Evolutionary conservation across 805 yeast species (phyloP), one percentile per base, ranked within the genome.

Genomic region (Zygoascus bituminiphila): DNA sequence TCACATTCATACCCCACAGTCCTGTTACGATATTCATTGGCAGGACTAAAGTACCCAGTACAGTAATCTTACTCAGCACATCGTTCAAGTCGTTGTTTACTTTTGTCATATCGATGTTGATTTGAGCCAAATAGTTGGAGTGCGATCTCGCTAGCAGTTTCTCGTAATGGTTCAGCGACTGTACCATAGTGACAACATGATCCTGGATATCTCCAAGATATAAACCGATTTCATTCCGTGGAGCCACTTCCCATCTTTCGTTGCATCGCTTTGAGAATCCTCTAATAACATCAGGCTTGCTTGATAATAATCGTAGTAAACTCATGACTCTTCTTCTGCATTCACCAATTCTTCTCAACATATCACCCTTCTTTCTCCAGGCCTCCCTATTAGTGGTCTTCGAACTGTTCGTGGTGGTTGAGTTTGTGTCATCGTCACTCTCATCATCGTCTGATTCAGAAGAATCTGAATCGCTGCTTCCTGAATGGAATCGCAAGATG

Each of bases 1-100:
- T 59, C 55, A 93, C 95, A 68, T 93, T 93, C 98, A 93, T 93
- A 49, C 98, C 98, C 98, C 98, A 93, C 42, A 93, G 69, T 19
- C 98, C 98, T 0, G 98, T 93, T 20, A 93, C 83, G 48, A 93
- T 87, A 62, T 93, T 93, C 77, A 93, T 78, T 2, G 98, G 98
- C 50, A 93, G 70, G 19, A 93, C 96, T 48, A 93, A 87, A 0
- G 98, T 88, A 75, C 98, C 98, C 53, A 91, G 68, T 38, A 89
- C 82, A 2, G 98, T 87, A 48, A 91, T 87, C 63, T 89, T 88
- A 9, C 97, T 95, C 60, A 91, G 74, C 1, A 89, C 95, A 63
- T 93, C 98, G 64, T 93, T 93, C 79, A 94, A 91, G 58, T 91
- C 97, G 60, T 93, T 93, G 67, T 89, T 93, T 12, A 89, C 96